Conservation (phyloP, 257 asterid genomes). For the Scutellaria barbata region DNA sequence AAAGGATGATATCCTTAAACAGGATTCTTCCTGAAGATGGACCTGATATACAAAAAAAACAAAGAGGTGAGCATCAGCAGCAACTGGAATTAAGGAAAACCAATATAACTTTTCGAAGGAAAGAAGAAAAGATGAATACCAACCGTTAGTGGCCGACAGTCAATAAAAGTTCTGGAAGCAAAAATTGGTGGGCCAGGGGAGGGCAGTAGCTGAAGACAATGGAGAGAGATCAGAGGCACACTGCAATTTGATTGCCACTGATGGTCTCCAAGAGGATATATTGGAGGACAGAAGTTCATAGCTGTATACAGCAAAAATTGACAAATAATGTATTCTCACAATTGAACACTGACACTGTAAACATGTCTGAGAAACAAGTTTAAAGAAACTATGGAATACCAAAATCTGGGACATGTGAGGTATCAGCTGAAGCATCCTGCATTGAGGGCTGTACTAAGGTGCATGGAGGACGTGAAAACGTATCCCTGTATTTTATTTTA, state of each 20-base stretch:
- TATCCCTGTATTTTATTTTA: conserved; percentile 74
- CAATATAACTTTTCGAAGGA: not conserved
- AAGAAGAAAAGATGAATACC: conserved; percentile 23
- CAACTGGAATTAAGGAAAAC: conserved; percentile 8
- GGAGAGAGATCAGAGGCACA: conserved; percentile 74
- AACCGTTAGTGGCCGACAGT: conserved; percentile 92
- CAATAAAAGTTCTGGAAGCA: conserved; percentile 82
- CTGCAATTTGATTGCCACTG: conserved; percentile 61
- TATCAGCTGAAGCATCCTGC: conserved; percentile 57
- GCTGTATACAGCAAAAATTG: conserved; percentile 52
- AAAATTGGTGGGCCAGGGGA: conserved; percentile 85
- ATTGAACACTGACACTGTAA: conserved; percentile 30
- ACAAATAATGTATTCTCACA: conserved; percentile 26
- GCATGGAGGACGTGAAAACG: conserved; percentile 93
- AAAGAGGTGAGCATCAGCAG: conserved; percentile 32
- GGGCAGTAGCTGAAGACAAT: conserved; percentile 84
- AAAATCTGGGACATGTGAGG: conserved; percentile 66
- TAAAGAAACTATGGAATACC: conserved; percentile 53
- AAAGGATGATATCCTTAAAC: conserved; percentile 90
- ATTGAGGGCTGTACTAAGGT: conserved; percentile 88
- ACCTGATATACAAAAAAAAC: conserved; percentile 56
- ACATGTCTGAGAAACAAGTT: conserved; percentile 30
- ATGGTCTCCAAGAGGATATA: conserved; percentile 87
- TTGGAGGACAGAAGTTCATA: conserved; percentile 82
- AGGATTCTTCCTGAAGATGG: conserved; percentile 97